Evolutionary conservation across 169 alveolate genomes (phyloP).

Genomic region (Plasmodium relictum): DNA sequence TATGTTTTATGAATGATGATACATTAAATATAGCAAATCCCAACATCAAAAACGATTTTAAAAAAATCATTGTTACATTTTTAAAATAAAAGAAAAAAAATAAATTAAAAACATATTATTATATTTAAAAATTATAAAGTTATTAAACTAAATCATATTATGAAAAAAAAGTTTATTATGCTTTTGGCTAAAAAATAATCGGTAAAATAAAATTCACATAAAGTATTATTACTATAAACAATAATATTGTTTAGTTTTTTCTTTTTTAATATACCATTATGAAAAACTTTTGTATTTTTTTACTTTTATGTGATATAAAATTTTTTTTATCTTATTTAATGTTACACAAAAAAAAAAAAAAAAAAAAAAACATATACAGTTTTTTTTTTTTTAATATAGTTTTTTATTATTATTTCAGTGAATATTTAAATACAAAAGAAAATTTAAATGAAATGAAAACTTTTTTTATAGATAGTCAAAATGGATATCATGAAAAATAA

Average conservation of each 20-base stretch:
- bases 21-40: constrained; percentile 12
- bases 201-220: neutral
- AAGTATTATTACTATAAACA: neutral
- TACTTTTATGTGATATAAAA: too few relatives aligned
- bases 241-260: too few relatives aligned
- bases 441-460: too few relatives aligned
- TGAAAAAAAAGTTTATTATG: neutral
- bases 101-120: neutral
- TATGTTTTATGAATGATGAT: constrained; percentile 43
- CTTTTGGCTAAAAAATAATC: constrained; percentile 1
- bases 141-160: constrained; percentile 10
- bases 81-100: neutral
- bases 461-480: too few relatives aligned
- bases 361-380: neutral
- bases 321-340: too few relatives aligned
- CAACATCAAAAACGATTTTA: constrained; percentile 18
- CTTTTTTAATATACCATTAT: too few relatives aligned
- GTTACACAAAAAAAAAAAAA: too few relatives aligned
- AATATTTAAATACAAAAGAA: too few relatives aligned
- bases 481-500: too few relatives aligned
- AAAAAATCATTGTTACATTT: constrained; percentile 59
- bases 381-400: too few relatives aligned
- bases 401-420: too few relatives aligned
- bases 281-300: too few relatives aligned
- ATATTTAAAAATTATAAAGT: neutral